Conservation (phyloP, 768 basidiomycete genomes). For the Serendipita indica region DNA sequence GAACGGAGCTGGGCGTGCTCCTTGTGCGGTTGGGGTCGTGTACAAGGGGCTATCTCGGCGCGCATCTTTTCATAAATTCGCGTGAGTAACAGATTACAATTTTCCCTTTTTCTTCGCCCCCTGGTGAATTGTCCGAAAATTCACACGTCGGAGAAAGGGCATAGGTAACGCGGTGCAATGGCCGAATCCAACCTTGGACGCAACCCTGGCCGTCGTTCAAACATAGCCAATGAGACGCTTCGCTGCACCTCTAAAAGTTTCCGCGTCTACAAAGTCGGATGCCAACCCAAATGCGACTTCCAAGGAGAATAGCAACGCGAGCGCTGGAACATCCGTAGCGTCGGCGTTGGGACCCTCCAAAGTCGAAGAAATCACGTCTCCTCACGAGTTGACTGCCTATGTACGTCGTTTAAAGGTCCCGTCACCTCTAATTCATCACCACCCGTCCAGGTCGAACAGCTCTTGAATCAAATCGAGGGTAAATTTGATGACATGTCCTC, state of each 20-base stretch:
- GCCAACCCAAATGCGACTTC: not conserved
- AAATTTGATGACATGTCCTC: constrained; percentile 90
- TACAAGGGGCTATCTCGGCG: no score
- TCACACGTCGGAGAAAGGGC: no score
- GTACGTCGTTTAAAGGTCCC: constrained; percentile 33
- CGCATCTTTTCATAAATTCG: no score
- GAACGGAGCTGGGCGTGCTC: no score
- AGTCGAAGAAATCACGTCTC: constrained; percentile 67
- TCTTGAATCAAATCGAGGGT: constrained; percentile 74
- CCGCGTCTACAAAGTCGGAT: not conserved
- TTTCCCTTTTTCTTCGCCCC: no score
- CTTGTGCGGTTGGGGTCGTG: no score
- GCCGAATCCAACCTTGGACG: no score
- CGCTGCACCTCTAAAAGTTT: constrained; percentile 3
- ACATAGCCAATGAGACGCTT: not conserved
- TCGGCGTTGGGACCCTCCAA: constrained; percentile 15
- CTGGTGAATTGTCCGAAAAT: no score
- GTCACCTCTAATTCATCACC: constrained; percentile 6
- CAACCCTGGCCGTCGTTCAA: no score
- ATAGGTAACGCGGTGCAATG: no score
- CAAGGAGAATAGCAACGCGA: not conserved
- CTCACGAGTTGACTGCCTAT: constrained; percentile 88
- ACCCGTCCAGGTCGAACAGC: constrained; percentile 56
- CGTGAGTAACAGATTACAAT: no score
- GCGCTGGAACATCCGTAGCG: not conserved